Percentiles rank a stretch among this genome's conserved stretches.
Conservation (phyloP, 2,329 filamentous ascomycete genomes). For the Phialocephala sp. region DNA sequence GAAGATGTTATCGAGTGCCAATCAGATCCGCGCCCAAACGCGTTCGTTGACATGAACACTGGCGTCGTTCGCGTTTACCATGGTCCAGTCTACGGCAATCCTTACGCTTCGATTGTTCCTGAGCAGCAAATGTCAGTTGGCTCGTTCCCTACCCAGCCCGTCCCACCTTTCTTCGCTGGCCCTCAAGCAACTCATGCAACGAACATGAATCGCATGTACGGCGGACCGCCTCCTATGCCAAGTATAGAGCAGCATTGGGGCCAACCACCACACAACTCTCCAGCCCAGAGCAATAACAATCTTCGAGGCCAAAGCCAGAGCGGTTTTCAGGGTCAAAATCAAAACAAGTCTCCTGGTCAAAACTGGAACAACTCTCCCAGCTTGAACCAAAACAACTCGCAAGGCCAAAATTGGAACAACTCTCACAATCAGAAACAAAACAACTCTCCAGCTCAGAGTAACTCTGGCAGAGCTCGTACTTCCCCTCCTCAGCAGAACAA, state of each 20-base stretch:
- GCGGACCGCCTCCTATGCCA: slow-evolving; percentile 19
- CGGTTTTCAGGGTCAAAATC: background rate
- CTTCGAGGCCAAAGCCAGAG: background rate
- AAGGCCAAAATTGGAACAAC: background rate
- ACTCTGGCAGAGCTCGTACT: background rate
- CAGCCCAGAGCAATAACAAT: slow-evolving; percentile 8
- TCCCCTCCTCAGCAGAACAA: background rate
- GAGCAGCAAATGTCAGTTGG: slow-evolving; percentile 46
- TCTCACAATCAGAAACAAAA: background rate
- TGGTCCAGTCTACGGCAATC: slow-evolving; percentile 60
- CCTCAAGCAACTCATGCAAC: background rate
- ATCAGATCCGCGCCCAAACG: slow-evolving; percentile 62
- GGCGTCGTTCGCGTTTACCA: slow-evolving; percentile 63
- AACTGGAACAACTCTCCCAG: background rate
- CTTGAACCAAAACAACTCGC: background rate
- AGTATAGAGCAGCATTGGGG: slow-evolving; percentile 15
- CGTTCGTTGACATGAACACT: slow-evolving; percentile 60
- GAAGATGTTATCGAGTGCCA: slow-evolving; percentile 60
- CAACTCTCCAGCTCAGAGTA: background rate
- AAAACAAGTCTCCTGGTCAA: background rate
- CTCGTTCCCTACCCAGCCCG: slow-evolving; percentile 34
- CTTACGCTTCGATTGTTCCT: slow-evolving; percentile 54
- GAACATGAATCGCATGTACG: slow-evolving; percentile 1
- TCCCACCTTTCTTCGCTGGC: slow-evolving; percentile 36
- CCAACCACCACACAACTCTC: slow-evolving; percentile 2